A percentile compares a stretch with the other conserved stretches of the same genome.
Conservation (phyloP, 1,139 yeast species). For the Geotrichum carabidarum region DNA sequence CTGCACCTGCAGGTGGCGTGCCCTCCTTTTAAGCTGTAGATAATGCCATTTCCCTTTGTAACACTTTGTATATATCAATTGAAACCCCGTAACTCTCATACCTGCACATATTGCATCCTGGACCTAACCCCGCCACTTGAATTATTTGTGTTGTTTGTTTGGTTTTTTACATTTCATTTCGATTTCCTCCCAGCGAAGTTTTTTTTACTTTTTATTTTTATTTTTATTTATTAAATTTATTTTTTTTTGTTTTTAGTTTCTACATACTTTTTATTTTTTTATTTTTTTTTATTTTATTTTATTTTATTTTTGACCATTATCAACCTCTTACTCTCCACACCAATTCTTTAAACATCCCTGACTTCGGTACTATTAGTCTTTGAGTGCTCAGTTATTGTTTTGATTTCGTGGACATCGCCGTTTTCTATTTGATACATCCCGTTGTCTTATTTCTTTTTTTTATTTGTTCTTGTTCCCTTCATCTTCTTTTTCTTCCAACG, state of each 20-base stretch:
- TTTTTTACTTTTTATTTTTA: background rate
- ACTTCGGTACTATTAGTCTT: too few species aligned
- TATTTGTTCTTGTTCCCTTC: too few species aligned
- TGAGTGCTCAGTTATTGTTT: too few species aligned
- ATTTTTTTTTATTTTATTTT: background rate
- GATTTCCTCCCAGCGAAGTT: background rate
- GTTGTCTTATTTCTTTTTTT: too few species aligned
- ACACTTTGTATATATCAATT: background rate
- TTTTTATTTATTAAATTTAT: background rate
- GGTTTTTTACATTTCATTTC: background rate
- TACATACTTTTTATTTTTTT: background rate
- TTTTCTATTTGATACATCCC: too few species aligned
- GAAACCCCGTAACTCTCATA: background rate
- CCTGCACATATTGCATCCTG: background rate
- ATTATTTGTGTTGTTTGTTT: background rate
- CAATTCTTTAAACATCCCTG: too few species aligned
- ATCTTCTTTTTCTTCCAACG: too few species aligned
- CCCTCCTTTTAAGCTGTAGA: constrained; percentile 38
- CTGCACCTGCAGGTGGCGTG: constrained; percentile 46
- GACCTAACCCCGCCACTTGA: background rate
- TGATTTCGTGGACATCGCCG: too few species aligned
- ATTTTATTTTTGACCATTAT: too few species aligned
- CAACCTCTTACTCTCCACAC: too few species aligned
- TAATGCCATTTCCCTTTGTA: background rate
- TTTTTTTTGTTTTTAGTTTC: background rate